Base-by-base conservation (phyloP, 768 basidiomycete species). In the Calocybe cyanea region DNA sequence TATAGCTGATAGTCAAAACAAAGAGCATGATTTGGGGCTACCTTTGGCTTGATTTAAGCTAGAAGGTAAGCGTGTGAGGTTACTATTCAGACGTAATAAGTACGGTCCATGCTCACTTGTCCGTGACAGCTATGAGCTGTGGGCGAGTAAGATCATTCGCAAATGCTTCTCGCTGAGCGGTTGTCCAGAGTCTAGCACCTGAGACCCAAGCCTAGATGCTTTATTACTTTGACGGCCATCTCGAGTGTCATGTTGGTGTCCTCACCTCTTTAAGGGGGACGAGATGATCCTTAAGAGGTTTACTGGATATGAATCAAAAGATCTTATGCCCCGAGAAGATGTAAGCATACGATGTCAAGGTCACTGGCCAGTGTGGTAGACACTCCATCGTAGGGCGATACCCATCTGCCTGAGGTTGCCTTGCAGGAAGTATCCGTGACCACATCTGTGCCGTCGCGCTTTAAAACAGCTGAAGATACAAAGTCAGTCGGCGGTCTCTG, bases 131-230 rank as follows among this genome's bases (percentile, higher is more conserved):
- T 23, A 78, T 59, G 3, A 81, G 65, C 58, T 80, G 78, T 5
- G 78, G 78, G 19, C 76, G 67, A 1, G 69, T 73, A 36, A 81
- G 57, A 43, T 81, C 79, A 52, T 80, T 81, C 8, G 79, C 78
- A 44, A 72, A 76, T 0, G 71, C 63, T 50, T 78, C 70, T 23
- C 78, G 70, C 48, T 73, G 71, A 1, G 71, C 73, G 30, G 52
- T 55, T 11, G 77, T 75, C 79, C 79, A 81, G 33, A 54, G 46
- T 7, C 73, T 63, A 11, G 78, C 79, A 17, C 78, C 79, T 7
- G 76, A 78, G 0, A 79, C 51, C 78, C 78, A 80, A 0, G 78
- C 78, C 70, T 76, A 23, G n/a, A n/a, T 2, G 8, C 9, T 17
- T 19, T 36, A 2, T 20, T 14, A 18, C 3, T 33, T 19, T 10